Percentiles rank a stretch among this genome's conserved stretches.
These are phyloP conservation scores for Apiospora pterosperma DNA, from an alignment of 2,329 filamentous ascomycete species.

Conservation along the genomic window DNA sequence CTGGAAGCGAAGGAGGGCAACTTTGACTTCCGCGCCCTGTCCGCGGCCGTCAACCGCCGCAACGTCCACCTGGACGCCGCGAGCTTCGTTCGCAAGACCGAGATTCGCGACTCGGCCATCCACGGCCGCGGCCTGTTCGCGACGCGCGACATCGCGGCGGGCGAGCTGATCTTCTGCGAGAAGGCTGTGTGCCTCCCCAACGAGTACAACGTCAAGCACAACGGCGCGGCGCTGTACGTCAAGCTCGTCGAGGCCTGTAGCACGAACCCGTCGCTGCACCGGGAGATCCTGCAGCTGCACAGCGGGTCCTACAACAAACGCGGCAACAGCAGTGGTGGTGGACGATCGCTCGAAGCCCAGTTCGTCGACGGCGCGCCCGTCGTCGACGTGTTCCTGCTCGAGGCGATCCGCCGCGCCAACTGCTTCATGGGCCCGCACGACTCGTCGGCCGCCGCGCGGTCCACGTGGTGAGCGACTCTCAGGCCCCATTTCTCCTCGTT, in stretches of 20 bases:
- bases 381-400: slow-evolving; percentile 36
- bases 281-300: slow-evolving; percentile 31
- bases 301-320: slow-evolving; percentile 29
- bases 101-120: slow-evolving; percentile 25
- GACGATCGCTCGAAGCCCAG: slow-evolving; percentile 20
- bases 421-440: slow-evolving; percentile 34
- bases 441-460: slow-evolving; percentile 25
- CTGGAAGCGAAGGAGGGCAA: slow-evolving; percentile 12
- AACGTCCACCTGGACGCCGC: slow-evolving; percentile 28
- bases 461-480: too few species aligned
- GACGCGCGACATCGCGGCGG: slow-evolving; percentile 29
- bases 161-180: slow-evolving; percentile 40
- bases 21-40: slow-evolving; percentile 14
- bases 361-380: slow-evolving; percentile 31
- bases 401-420: slow-evolving; percentile 38
- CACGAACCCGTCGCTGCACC: slow-evolving; percentile 34
- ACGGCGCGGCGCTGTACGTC: slow-evolving; percentile 41
- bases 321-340: slow-evolving; percentile 8
- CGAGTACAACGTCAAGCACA: slow-evolving; percentile 36
- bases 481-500: too few species aligned
- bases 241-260: slow-evolving; percentile 34
- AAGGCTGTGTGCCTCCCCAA: slow-evolving; percentile 38
- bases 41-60: background rate
- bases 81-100: slow-evolving; percentile 30
- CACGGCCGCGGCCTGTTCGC: slow-evolving; percentile 42